These are phyloP conservation scores for Coemansia guatemalensis DNA, from an alignment of 192 early-diverging fungal species.

Conservation along the genomic window DNA sequence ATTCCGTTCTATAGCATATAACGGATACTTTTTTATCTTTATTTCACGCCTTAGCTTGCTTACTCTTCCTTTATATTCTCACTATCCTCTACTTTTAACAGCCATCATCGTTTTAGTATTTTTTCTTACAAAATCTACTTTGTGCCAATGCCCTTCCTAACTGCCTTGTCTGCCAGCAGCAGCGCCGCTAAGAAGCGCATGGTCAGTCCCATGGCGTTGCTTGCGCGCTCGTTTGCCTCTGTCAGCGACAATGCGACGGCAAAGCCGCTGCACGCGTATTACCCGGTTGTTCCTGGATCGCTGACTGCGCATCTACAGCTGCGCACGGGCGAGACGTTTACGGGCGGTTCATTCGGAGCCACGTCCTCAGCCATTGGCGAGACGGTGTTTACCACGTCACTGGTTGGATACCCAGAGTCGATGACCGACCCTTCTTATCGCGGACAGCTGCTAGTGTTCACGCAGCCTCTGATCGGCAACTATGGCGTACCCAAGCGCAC, in stretches of 20 bases:
- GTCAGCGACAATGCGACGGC: slow-evolving; percentile 15
- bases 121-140: neutral
- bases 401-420: slow-evolving; percentile 96
- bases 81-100: slow-evolving; percentile 11
- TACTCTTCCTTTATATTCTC: slow-evolving; percentile 21
- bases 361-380: slow-evolving; percentile 73
- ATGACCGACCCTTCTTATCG: slow-evolving; percentile 98
- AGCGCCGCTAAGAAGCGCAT: slow-evolving; percentile 16
- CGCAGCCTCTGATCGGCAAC: slow-evolving; percentile 96
- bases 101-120: no score
- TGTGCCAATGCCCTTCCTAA: slow-evolving; percentile 30
- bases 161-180: slow-evolving; percentile 17
- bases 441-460: slow-evolving; percentile 94
- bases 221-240: slow-evolving; percentile 50
- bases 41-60: neutral
- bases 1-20: neutral
- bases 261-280: slow-evolving; percentile 37
- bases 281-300: slow-evolving; percentile 58
- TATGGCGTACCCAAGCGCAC: slow-evolving; percentile 83
- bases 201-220: slow-evolving; percentile 14
- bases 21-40: neutral
- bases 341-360: slow-evolving; percentile 86
- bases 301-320: slow-evolving; percentile 68
- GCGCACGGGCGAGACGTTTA: slow-evolving; percentile 77
- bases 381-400: slow-evolving; percentile 91